Conservation (phyloP, 169 alveolate genomes). For the Plasmodium blacklocki region DNA sequence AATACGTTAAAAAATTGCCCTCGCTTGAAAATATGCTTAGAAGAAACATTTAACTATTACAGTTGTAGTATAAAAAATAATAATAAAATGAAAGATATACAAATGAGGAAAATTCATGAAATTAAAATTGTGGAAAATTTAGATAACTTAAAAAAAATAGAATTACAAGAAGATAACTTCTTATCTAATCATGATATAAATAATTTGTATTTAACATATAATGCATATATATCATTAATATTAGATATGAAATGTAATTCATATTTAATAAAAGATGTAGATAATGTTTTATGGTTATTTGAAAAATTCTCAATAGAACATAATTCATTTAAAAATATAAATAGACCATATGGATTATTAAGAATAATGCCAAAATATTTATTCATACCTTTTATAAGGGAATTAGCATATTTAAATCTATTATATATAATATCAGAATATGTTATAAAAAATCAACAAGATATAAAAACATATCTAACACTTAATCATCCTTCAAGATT, state of each 20-base stretch:
- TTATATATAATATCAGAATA: constrained; percentile 79
- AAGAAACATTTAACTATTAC: constrained; percentile 80
- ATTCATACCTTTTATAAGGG: constrained; percentile 85
- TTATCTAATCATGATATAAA: constrained; percentile 39
- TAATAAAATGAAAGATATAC: constrained; percentile 46
- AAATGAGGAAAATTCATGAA: constrained; percentile 61
- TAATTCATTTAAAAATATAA: constrained; percentile 26
- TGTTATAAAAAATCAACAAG: constrained; percentile 70
- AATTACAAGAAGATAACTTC: constrained; percentile 37
- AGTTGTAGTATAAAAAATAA: constrained; percentile 53
- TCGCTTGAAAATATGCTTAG: constrained; percentile 81
- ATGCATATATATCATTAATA: constrained; percentile 78
- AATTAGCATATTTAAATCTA: constrained; percentile 84
- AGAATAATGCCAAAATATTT: constrained; percentile 81
- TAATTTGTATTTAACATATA: constrained; percentile 75
- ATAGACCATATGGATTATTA: constrained; percentile 67
- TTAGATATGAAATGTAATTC: constrained; percentile 73
- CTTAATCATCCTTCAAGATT: constrained; percentile 85
- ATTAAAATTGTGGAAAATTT: constrained; percentile 60
- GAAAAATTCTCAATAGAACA: constrained; percentile 81
- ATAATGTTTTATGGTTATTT: constrained; percentile 79
- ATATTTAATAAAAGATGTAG: constrained; percentile 74
- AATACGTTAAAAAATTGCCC: constrained; percentile 82
- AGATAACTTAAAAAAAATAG: constrained; percentile 57
- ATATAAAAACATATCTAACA: constrained; percentile 65